Evolutionary conservation across 2,329 filamentous ascomycete genomes (phyloP), one percentile per base, ranked within the genome.

Genomic region (Paraconiothyrium brasiliense): DNA sequence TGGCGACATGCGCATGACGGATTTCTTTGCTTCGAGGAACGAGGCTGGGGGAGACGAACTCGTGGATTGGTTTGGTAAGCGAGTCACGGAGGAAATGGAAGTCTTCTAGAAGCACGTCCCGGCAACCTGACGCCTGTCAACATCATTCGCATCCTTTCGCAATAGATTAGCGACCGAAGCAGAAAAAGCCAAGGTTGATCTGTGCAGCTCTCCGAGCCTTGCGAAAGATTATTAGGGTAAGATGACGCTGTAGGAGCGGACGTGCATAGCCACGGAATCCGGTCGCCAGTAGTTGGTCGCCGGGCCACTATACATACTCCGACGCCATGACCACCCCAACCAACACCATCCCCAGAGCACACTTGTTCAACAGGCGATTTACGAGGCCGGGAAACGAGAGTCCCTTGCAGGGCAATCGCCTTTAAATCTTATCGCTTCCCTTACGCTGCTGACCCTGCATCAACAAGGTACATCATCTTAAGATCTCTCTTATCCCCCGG

Each of bases 51-150:
- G 83, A 39, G 87, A 89, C 75, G 92, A 96, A 78, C 78, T 97
- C 58, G 88, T 87, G 1, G 84, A 86, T 30, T 97, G 94, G 94
- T 97, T 93, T 80, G 94, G 94, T 2, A 88, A 84, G 59, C 84
- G 88, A n/a, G 86, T 87, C 9, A 87, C 87, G 1, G 80, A 90
- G 60, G 90, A 92, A 70, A 88, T 92, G 65, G 89, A 91, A 67
- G 87, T 91, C 22, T 92, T 95, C 72, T 95, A 69, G 72, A 59
- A 11, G 30, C 39, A 54, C 39, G 20, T 39, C 41, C 46, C 39
- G 35, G 46, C n/a, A 47, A 47, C 6, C 41, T 56, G 20, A 47
- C 43, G 30, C 41, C 30, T 35, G 11, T 47, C 43, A 37, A 16
- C 41, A 39, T 56, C 43, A 48, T 22, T 35, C 22, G 22, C 32